A percentile compares a stretch with the other conserved stretches of the same genome.
Conservation (phyloP, 208 protist species). For the Trypanosoma congolense region DNA sequence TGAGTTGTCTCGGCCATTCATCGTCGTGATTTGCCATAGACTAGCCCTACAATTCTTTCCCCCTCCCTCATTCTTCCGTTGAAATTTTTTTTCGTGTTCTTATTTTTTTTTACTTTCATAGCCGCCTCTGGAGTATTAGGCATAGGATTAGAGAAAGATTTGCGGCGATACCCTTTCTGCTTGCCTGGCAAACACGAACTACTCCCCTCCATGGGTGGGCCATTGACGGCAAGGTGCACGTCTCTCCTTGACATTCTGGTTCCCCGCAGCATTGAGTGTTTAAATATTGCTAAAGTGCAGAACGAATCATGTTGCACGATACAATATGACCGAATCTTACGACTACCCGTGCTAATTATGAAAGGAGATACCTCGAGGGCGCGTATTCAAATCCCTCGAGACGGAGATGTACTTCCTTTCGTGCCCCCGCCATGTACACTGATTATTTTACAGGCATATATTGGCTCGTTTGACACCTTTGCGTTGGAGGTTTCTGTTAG, state of each 20-base stretch:
- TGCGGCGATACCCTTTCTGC: slow-evolving; percentile 3
- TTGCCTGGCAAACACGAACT: slow-evolving; percentile 1
- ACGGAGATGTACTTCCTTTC: slow-evolving; percentile 44
- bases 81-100: no score
- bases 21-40: no score
- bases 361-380: slow-evolving; percentile 42
- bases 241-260: slow-evolving; percentile 22
- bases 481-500: slow-evolving; percentile 55
- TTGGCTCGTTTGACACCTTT: slow-evolving; percentile 56
- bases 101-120: no score
- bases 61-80: no score
- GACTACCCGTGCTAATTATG: slow-evolving; percentile 39
- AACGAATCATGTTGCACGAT: slow-evolving; percentile 53
- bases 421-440: slow-evolving; percentile 40
- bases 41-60: no score
- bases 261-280: slow-evolving; percentile 14
- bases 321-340: slow-evolving; percentile 46
- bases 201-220: slow-evolving; percentile 7
- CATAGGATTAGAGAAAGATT: not conserved
- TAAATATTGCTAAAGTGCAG: slow-evolving; percentile 38
- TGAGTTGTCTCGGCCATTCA: no score
- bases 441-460: slow-evolving; percentile 46
- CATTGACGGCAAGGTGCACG: slow-evolving; percentile 3
- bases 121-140: no score
- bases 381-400: slow-evolving; percentile 60